phyloP scores from a whole-genome alignment of 192 early-diverging fungal genomes.

The Entomortierella beljakovae region DNA sequence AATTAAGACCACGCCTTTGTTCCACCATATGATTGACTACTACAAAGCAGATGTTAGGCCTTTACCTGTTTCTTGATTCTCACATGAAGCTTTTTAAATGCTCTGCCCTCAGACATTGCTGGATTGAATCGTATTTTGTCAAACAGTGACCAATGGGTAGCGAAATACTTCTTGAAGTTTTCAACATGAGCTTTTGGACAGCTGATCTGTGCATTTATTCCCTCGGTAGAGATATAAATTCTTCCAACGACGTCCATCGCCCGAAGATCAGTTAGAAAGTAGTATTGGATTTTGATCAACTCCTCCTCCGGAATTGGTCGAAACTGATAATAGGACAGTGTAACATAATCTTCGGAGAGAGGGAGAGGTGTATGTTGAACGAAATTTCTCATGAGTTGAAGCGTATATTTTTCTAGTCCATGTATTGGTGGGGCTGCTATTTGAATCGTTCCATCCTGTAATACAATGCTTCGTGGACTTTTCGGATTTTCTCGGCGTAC shows the following conservation, averaged over 20 bases:
- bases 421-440: conserved; percentile 7
- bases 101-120: conserved; percentile 69
- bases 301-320: conserved; percentile 32
- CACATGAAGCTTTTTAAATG: conserved; percentile 77
- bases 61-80: conserved; percentile 69
- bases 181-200: conserved; percentile 65
- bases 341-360: conserved; percentile 45
- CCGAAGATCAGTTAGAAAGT: conserved; percentile 55
- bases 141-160: conserved; percentile 46
- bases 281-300: conserved; percentile 51
- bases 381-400: conserved; percentile 28
- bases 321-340: conserved; percentile 69
- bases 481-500: not conserved
- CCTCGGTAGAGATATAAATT: conserved; percentile 79
- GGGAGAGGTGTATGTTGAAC: conserved; percentile 37
- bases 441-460: conserved; percentile 7
- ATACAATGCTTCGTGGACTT: conserved; percentile 16
- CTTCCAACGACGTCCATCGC: conserved; percentile 73
- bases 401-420: conserved; percentile 6
- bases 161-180: conserved; percentile 65
- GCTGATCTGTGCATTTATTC: conserved; percentile 85
- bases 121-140: conserved; percentile 70
- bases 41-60: no score
- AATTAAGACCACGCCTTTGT: no score
- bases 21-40: no score